Base-by-base conservation (phyloP, 192 early-diverging fungal genomes). In the Entomortierella beljakovae region DNA sequence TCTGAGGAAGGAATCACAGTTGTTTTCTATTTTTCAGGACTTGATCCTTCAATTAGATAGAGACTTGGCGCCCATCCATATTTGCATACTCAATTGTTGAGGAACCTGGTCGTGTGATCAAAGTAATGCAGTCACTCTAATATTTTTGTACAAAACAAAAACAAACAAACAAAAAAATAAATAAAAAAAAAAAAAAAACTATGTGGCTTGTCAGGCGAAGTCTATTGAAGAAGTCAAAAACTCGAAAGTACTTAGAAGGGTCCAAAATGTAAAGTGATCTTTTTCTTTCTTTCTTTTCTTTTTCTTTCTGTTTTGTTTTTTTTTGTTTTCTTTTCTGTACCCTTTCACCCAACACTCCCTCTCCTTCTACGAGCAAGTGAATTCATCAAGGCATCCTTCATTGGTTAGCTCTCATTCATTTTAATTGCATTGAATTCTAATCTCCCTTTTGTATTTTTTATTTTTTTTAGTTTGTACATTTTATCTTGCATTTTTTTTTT, bases 241-340 rank as follows among this genome's bases (percentile, higher is more conserved):
- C n/a, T n/a, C n/a, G n/a, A n/a, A n/a, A n/a, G n/a, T 59, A 56
- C 52, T 60, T 60, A 69, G 52, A 34, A 42, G 32, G 25, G 8
- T 48, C 32, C 46, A 28, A 37, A 50, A 22, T 35, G 38, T 49
- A 31, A 33, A 52, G 42, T 29, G 70, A 53, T 71, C 70, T 63
- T 73, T 62, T 73, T 59, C 56, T 59, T 65, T 58, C 49, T 58
- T 57, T 42, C 49, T 74, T 34, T 66, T 55, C 49, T 52, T 59
- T 74, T 66, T 65, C 61, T 57, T 66, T 66, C 49, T 60, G 57
- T 53, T 61, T 65, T 74, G 61, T 58, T 66, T 66, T 66, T 54
- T 54, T 52, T 42, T 65, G 32, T 11, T 2, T 46, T 20, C 43
- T 46, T 46, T 48, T 55, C 60, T 62, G 34, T 61, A 25, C 51